Percentiles rank a stretch among this genome's conserved stretches.
Evolutionary conservation across 768 basidiomycete genomes (phyloP).

Genomic region (Kwoniella pini): DNA sequence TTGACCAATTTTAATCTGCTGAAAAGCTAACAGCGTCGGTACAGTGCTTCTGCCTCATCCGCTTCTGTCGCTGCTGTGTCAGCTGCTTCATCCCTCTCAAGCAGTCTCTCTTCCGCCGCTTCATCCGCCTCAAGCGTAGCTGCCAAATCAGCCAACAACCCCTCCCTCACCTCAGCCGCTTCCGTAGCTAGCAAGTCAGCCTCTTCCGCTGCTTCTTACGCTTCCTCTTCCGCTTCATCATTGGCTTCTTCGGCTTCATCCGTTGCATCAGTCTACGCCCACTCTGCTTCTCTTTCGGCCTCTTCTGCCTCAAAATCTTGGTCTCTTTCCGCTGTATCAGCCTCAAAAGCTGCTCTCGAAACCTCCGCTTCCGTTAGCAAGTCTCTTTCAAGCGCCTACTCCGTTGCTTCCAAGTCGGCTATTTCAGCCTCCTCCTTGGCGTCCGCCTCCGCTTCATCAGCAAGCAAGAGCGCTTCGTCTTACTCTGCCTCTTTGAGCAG

Average conservation of each 20-base stretch:
- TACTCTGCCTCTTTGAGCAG: constrained; percentile 47
- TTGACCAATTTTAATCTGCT: neutral
- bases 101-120: constrained; percentile 46
- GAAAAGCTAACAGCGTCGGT: constrained; percentile 10
- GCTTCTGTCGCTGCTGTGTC: constrained; percentile 43
- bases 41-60: constrained; percentile 51
- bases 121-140: constrained; percentile 47
- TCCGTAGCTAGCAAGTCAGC: constrained; percentile 52
- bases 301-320: constrained; percentile 38
- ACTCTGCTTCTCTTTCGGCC: constrained; percentile 47
- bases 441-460: constrained; percentile 32
- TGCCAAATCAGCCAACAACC: constrained; percentile 45
- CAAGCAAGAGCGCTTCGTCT: constrained; percentile 37
- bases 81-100: constrained; percentile 48
- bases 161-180: constrained; percentile 40
- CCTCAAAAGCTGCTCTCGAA: constrained; percentile 35
- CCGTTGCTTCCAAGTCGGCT: constrained; percentile 45
- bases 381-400: constrained; percentile 35
- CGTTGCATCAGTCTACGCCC: constrained; percentile 41
- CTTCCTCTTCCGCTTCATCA: constrained; percentile 48
- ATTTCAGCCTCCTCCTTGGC: constrained; percentile 36
- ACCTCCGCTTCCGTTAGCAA: constrained; percentile 40
- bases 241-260: constrained; percentile 50
- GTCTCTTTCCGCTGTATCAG: constrained; percentile 43
- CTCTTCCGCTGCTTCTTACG: constrained; percentile 46